These are phyloP conservation scores for Scheffersomyces stipitis DNA, from an alignment of 805 yeast species.

Conservation along the genomic window DNA sequence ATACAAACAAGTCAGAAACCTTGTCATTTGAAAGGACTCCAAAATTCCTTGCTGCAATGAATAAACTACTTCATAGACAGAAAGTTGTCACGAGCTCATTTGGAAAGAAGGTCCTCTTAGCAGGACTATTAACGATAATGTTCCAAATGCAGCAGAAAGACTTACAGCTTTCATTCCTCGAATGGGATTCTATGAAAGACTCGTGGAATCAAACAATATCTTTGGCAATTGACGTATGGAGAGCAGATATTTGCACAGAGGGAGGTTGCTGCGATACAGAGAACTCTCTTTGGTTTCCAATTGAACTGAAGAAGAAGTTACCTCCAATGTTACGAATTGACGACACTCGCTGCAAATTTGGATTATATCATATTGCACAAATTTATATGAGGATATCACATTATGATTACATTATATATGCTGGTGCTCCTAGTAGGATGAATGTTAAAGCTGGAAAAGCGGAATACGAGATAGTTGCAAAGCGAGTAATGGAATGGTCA, in stretches of 20 bases:
- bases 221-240: slow-evolving; percentile 30
- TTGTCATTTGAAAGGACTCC: slow-evolving; percentile 16
- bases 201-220: slow-evolving; percentile 28
- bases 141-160: slow-evolving; percentile 18
- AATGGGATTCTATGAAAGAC: slow-evolving; percentile 23
- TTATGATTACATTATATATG: slow-evolving; percentile 28
- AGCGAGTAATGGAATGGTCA: slow-evolving; percentile 9
- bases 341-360: slow-evolving; percentile 25
- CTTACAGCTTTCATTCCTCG: slow-evolving; percentile 22
- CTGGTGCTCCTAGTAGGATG: slow-evolving; percentile 33
- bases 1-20: slow-evolving; percentile 10
- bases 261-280: slow-evolving; percentile 18
- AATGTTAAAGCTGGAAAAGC: slow-evolving; percentile 7
- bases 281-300: slow-evolving; percentile 10
- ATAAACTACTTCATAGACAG: slow-evolving; percentile 19
- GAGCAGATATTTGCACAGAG: slow-evolving; percentile 18
- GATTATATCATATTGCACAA: slow-evolving; percentile 28
- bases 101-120: slow-evolving; percentile 13
- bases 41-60: slow-evolving; percentile 22
- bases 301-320: slow-evolving; percentile 7
- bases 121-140: slow-evolving; percentile 12
- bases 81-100: slow-evolving; percentile 20
- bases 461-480: slow-evolving; percentile 7
- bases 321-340: slow-evolving; percentile 19
- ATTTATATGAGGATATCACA: slow-evolving; percentile 27